Evolutionary conservation across 352 stramenopile species (phyloP), one percentile per base, ranked within the genome.

Genomic region (Poterioochromonas sp.): DNA sequence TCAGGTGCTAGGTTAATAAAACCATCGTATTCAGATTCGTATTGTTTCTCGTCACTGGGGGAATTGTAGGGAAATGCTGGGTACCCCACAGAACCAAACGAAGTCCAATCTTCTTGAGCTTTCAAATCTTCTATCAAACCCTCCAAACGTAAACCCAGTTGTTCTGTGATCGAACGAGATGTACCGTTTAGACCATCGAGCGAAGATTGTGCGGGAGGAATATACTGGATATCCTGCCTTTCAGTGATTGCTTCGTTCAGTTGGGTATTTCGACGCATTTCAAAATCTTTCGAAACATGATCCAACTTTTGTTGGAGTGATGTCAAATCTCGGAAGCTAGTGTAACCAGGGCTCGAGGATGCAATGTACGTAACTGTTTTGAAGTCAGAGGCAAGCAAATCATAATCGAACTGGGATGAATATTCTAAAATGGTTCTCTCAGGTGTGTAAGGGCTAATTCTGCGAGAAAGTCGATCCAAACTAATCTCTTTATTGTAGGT

Each of bases 391-490:
- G 71, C 71, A 22, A 78, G 0, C 1, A 43, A n/a, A 15, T 64
- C 71, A 39, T 32, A 8, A 26, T 69, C 49, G 32, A 68, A 78
- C 32, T 41, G 47, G 5, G 8, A 18, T 12, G 5, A 15, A 69
- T 78, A 78, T 15, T 78, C 47, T 22, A 78, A 3, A 34, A 78
- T 68, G n/a, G 1, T 65, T 18, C 8, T 43, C 22, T 78, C 11
- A 18, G 71, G 70, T 5, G 71, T 68, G 1, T 29, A 51, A 34
- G 71, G 35, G 3, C 26, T 47, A 35, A 69, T 44, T 11, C 71
- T 40, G 1, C 18, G 18, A 1, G 49, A 37, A 22, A 78, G 18
- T 49, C 54, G 41, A 29, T 78, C 71, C 11, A 68, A n/a, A 8
- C 3, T 29, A 22, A 78, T n/a, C 8, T 78, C 71, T 35, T 53